Evolutionary conservation across 2,329 filamentous ascomycete genomes (phyloP), one percentile per base, ranked within the genome.

Genomic region (Sclerotinia subarctica): DNA sequence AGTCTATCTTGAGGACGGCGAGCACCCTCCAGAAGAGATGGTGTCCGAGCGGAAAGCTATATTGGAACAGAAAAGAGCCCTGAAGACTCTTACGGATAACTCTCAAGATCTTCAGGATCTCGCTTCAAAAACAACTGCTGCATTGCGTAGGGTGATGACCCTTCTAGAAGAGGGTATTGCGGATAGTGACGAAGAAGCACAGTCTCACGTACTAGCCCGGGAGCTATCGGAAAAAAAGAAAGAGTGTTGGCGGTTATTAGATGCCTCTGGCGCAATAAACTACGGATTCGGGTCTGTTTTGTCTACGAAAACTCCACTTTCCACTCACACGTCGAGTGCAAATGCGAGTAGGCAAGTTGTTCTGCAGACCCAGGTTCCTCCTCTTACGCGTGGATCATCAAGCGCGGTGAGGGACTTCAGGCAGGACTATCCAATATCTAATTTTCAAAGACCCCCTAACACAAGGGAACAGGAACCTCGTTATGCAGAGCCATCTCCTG

Each of bases 281-380:
- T 74, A 75, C 69, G 75, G 73, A 1, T 77, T 74, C 69, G 76
- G 74, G 6, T 17, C 47, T 58, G 51, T 52, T 13, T 42, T 51
- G 13, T 57, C 47, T 10, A 66, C 53, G 0, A 73, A 69, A 26
- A n/a, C 26, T n/a, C 66, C 69, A 26, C 29, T 67, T 7, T 52
- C 67, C 11, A 69, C 70, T 24, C 69, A 67, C 56, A 29, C 38
- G 17, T 72, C 73, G 21, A 75, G 74, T 68, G 71, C 68, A 17
- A 65, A 69, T 62, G 68, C 69, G 15, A 75, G 73, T 69, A 68
- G 74, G 64, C 76, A 77, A 62, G 66, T 77, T 29, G 72, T 77
- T 24, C 65, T 72, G 44, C 76, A 77, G 56, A 77, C 76, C 5
- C 69, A 70, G 51, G 35, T 52, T 47, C 68, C 24, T 15, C n/a